These are phyloP conservation scores for Lipomyces kockii DNA, from an alignment of 805 yeast genomes.

Conservation along the genomic window DNA sequence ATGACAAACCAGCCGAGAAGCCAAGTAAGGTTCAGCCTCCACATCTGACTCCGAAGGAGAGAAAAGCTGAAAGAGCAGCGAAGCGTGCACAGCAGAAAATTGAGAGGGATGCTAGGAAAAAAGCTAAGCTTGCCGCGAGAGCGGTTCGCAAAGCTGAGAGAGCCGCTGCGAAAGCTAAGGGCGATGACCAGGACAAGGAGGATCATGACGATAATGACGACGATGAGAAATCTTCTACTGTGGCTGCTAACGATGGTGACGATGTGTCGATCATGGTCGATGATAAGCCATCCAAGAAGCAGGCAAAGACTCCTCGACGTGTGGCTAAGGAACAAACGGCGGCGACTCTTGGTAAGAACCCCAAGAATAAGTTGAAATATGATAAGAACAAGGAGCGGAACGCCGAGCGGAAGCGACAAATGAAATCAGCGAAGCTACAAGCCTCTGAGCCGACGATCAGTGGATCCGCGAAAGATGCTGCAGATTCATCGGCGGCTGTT, in stretches of 20 bases:
- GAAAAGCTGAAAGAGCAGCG: not conserved
- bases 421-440: not conserved
- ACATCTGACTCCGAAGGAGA: not conserved
- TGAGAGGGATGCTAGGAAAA: not conserved
- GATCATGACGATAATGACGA: not conserved
- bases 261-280: not conserved
- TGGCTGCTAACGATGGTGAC: not conserved
- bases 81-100: not conserved
- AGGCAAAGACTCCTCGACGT: not conserved
- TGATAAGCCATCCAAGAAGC: not conserved
- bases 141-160: not conserved
- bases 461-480: not conserved
- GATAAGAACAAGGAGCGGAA: constrained; percentile 3
- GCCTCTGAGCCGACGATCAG: not conserved
- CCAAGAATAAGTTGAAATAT: not conserved
- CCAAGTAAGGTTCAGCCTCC: not conserved
- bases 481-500: not conserved
- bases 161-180: not conserved
- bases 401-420: not conserved
- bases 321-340: not conserved
- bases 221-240: not conserved
- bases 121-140: not conserved
- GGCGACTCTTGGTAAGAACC: not conserved
- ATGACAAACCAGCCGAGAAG: not conserved
- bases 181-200: not conserved